A percentile compares a stretch with the other conserved stretches of the same genome.
These are phyloP conservation scores for Psidium friedrichsthalianum DNA, from an alignment of 345 rosid species.

Conservation along the genomic window DNA sequence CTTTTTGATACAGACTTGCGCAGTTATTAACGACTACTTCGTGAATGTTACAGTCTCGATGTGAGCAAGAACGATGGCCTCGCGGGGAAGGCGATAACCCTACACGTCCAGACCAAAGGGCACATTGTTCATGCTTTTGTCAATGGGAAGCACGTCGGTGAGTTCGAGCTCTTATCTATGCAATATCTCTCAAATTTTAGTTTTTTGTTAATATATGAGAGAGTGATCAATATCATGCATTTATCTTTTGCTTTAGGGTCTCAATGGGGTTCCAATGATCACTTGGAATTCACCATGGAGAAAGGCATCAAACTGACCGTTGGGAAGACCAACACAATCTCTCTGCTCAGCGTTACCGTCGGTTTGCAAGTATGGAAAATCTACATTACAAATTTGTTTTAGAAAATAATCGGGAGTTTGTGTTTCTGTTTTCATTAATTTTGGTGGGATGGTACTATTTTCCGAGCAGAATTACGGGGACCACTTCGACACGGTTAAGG, in stretches of 20 bases:
- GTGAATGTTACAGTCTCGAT: not conserved
- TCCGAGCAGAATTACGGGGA: slow-evolving; percentile 22
- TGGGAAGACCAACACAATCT: slow-evolving; percentile 13
- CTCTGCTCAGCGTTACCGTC: slow-evolving; percentile 38
- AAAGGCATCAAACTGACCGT: slow-evolving; percentile 5
- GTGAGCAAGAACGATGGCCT: not conserved
- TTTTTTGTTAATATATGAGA: not conserved
- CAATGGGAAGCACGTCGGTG: slow-evolving; percentile 23
- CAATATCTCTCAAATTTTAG: not conserved
- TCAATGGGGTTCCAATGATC: slow-evolving; percentile 1
- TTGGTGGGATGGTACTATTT: not conserved
- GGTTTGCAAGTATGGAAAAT: slow-evolving; percentile 21
- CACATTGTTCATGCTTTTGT: slow-evolving; percentile 30
- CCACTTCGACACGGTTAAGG: not conserved
- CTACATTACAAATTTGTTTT: not conserved
- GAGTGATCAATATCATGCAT: not conserved
- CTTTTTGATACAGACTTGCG: not conserved
- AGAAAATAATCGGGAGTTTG: not conserved
- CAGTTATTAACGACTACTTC: not conserved
- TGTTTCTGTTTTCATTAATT: not conserved
- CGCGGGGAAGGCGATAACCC: not conserved
- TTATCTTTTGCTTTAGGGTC: not conserved
- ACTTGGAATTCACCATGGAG: slow-evolving; percentile 9
- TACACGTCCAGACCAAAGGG: slow-evolving; percentile 21
- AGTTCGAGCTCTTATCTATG: not conserved